Evolutionary conservation across 2,329 filamentous ascomycete species (phyloP).

Genomic region (Aspergillus ochraceus): DNA sequence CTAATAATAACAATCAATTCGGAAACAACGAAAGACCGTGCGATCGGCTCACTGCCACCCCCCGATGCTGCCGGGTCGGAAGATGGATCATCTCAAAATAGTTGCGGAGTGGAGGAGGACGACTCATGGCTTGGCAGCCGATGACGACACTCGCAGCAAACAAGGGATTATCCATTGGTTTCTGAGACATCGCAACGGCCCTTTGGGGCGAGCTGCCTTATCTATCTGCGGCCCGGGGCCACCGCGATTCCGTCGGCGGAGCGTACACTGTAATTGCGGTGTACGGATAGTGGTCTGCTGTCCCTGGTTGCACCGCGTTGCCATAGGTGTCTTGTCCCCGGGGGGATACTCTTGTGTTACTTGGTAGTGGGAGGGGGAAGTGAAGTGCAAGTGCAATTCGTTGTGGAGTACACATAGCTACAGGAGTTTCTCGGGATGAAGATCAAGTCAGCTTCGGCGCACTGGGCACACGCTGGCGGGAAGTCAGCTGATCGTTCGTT

Average conservation of each 20-base stretch:
- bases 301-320: background rate
- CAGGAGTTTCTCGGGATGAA: background rate
- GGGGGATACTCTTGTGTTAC: too few relatives aligned
- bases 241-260: background rate
- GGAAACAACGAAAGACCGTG: background rate
- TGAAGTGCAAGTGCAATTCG: too few relatives aligned
- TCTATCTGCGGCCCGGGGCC: background rate
- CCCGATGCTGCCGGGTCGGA: background rate
- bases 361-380: too few relatives aligned
- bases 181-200: slow-evolving; percentile 4
- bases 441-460: background rate
- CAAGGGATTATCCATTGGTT: slow-evolving; percentile 4
- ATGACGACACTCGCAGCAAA: slow-evolving; percentile 13
- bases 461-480: background rate
- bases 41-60: background rate
- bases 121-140: slow-evolving; percentile 5
- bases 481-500: background rate
- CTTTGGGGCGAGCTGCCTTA: background rate
- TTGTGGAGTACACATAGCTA: too few relatives aligned
- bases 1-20: background rate
- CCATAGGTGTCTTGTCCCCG: too few relatives aligned
- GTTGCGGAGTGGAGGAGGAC: slow-evolving; percentile 3
- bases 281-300: background rate
- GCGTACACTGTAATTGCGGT: background rate
- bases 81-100: slow-evolving; percentile 7